phyloP scores from a whole-genome alignment of 78 protist genomes.

The Pelomyxa schiedti region DNA sequence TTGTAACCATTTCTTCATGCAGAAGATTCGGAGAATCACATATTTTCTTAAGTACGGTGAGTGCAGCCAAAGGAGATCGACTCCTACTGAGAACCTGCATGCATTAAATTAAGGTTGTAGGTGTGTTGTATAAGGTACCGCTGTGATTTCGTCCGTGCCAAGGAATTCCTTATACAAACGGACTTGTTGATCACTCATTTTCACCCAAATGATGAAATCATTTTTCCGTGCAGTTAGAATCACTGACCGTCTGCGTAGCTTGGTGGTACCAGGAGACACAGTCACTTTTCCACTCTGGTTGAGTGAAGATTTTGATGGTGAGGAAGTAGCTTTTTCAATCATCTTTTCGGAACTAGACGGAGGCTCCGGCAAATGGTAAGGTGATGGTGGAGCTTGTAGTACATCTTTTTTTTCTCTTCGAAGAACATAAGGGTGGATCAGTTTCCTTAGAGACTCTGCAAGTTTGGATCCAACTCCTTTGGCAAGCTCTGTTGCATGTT shows the following conservation, averaged over 20 bases:
- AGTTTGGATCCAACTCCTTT: neutral
- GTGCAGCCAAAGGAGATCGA: slow-evolving; percentile 11
- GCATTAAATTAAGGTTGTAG: neutral
- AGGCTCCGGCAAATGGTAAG: neutral
- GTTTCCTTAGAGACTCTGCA: slow-evolving; percentile 1
- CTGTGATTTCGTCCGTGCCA: neutral
- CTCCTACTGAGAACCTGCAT: neutral
- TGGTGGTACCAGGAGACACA: too few relatives aligned
- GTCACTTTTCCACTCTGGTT: too few relatives aligned
- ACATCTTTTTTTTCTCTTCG: slow-evolving; percentile 28
- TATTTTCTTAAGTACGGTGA: slow-evolving; percentile 30
- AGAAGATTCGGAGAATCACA: neutral
- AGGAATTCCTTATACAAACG: slow-evolving; percentile 10
- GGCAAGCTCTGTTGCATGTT: neutral
- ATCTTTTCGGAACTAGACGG: neutral
- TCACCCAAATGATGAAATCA: slow-evolving; percentile 30
- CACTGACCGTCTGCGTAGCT: too few relatives aligned
- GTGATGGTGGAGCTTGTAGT: neutral
- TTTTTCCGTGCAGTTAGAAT: too few relatives aligned
- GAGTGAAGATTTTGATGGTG: too few relatives aligned
- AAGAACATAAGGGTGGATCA: slow-evolving; percentile 32
- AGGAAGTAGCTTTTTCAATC: neutral
- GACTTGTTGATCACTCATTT: slow-evolving; percentile 3
- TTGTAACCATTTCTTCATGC: neutral
- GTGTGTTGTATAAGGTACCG: neutral